These are phyloP conservation scores for Gossypium bickii DNA, from an alignment of 345 rosid genomes.

Conservation along the genomic window DNA sequence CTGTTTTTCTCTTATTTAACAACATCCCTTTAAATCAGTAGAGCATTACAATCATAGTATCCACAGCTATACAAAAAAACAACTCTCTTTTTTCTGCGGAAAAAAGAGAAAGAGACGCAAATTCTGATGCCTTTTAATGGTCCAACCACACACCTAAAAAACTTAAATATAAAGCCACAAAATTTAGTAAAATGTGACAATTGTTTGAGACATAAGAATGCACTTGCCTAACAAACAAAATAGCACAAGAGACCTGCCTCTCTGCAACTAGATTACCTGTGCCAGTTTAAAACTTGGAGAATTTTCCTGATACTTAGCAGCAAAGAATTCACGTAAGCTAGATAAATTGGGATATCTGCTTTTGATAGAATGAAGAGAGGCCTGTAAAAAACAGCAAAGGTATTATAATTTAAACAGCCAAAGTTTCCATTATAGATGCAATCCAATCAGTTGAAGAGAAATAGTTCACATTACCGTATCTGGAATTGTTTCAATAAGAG, in stretches of 20 bases:
- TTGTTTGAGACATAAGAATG: not conserved
- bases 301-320: constrained; percentile 79
- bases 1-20: not conserved
- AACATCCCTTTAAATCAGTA: not conserved
- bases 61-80: not conserved
- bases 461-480: constrained; percentile 64
- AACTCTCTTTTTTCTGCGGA: not conserved
- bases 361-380: constrained; percentile 95
- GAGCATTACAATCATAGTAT: constrained; percentile 1
- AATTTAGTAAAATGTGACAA: not conserved
- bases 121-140: not conserved
- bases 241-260: not conserved
- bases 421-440: not conserved
- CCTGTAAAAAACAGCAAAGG: constrained; percentile 46
- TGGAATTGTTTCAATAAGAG: constrained; percentile 96
- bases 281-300: constrained; percentile 92
- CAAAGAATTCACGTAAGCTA: constrained; percentile 89
- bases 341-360: constrained; percentile 82
- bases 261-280: constrained; percentile 54
- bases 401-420: constrained; percentile 15
- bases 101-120: not conserved
- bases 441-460: constrained; percentile 10
- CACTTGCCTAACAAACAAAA: constrained; percentile 3
- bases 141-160: not conserved
- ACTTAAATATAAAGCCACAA: not conserved